Evolutionary conservation across 257 asterid species (phyloP).

Genomic region (Buddleja alternifolia): DNA sequence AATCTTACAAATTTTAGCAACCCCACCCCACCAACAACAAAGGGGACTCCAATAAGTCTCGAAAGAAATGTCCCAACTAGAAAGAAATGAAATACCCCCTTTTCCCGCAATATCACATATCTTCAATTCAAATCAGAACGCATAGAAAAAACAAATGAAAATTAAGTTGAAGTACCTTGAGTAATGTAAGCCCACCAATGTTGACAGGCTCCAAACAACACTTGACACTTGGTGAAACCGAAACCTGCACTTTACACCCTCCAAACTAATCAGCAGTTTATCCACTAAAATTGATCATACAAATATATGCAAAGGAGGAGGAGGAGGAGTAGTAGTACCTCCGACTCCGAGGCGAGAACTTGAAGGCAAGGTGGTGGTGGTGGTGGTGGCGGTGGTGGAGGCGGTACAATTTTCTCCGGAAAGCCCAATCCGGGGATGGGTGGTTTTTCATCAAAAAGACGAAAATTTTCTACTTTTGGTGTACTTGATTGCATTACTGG

Average conservation of each 20-base stretch:
- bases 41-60: not conserved
- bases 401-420: constrained; percentile 53
- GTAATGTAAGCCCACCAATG: constrained; percentile 69
- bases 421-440: constrained; percentile 51
- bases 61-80: not conserved
- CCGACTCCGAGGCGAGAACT: constrained; percentile 74
- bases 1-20: not conserved
- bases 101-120: not conserved
- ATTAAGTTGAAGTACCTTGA: constrained; percentile 52
- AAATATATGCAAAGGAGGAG: not conserved
- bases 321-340: not conserved
- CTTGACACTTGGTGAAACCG: constrained; percentile 50
- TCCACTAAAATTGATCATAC: not conserved
- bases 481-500: constrained; percentile 46
- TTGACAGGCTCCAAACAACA: constrained; percentile 65
- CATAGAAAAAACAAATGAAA: not conserved
- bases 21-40: constrained; percentile 16
- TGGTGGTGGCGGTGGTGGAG: too few relatives aligned
- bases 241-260: constrained; percentile 8
- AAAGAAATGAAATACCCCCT: not conserved
- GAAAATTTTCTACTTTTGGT: constrained; percentile 44
- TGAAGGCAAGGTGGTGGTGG: constrained; percentile 83
- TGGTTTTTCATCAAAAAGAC: constrained; percentile 61
- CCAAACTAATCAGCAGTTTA: constrained; percentile 12
- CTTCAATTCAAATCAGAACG: not conserved